phyloP scores from a whole-genome alignment of 1,139 yeast species.

The Fermentozyma sake region DNA sequence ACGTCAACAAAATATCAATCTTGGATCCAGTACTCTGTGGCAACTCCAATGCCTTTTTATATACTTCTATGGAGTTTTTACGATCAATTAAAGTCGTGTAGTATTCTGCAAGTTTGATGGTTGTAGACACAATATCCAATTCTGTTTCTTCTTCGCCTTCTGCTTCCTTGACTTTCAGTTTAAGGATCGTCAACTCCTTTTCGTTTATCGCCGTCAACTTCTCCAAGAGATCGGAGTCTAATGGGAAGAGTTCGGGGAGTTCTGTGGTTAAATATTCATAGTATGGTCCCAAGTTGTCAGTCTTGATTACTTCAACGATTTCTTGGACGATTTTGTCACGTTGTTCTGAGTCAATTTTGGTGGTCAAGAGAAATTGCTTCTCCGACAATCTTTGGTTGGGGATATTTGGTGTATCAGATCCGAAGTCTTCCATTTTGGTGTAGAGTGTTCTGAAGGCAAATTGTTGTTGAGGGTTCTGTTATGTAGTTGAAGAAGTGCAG shows the following conservation, averaged over 20 bases:
- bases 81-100: constrained; percentile 83
- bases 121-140: constrained; percentile 70
- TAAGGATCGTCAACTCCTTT: constrained; percentile 50
- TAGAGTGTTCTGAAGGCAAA: constrained; percentile 6
- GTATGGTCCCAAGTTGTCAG: constrained; percentile 76
- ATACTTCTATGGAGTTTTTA: constrained; percentile 64
- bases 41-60: constrained; percentile 70
- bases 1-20: constrained; percentile 78
- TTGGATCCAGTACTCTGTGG: constrained; percentile 87
- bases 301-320: constrained; percentile 51
- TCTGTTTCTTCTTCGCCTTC: constrained; percentile 91
- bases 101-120: constrained; percentile 81
- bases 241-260: constrained; percentile 36
- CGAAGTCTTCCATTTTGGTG: constrained; percentile 29
- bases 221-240: constrained; percentile 58
- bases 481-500: too few relatives aligned
- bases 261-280: constrained; percentile 64
- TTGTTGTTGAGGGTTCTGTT: constrained; percentile 1
- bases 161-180: constrained; percentile 63
- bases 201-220: constrained; percentile 51
- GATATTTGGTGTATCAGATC: constrained; percentile 52
- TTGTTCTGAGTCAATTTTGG: constrained; percentile 19
- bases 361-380: constrained; percentile 60
- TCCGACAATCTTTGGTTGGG: constrained; percentile 84
- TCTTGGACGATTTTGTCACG: constrained; percentile 36